Percentiles rank a stretch among this genome's conserved stretches.
phyloP scores from a whole-genome alignment of 2,329 filamentous ascomycete species.

The Hypoxylon sp. region DNA sequence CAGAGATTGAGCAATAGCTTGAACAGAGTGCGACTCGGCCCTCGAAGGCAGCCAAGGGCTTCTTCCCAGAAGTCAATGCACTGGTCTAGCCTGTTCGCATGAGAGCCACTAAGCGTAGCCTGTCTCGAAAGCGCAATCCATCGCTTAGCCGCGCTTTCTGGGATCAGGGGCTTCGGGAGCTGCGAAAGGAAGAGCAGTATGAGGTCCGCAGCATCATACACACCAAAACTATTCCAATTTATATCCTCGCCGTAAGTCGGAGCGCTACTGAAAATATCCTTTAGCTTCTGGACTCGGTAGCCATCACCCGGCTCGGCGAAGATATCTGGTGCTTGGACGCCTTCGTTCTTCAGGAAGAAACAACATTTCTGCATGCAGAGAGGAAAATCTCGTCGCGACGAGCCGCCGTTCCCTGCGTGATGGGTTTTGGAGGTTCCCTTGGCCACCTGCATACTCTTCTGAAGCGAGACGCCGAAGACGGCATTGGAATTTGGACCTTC shows the following conservation, averaged over 20 bases:
- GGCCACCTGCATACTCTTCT: slow-evolving; percentile 57
- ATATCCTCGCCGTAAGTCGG: slow-evolving; percentile 56
- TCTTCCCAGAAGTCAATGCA: slow-evolving; percentile 63
- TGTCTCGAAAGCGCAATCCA: slow-evolving; percentile 59
- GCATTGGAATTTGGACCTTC: slow-evolving; percentile 48
- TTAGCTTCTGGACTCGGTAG: slow-evolving; percentile 53
- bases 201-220: slow-evolving; percentile 58
- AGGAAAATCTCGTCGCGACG: slow-evolving; percentile 57
- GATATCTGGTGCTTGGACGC: slow-evolving; percentile 53
- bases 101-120: slow-evolving; percentile 53
- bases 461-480: slow-evolving; percentile 57
- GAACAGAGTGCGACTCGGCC: slow-evolving; percentile 54
- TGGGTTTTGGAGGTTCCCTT: slow-evolving; percentile 56
- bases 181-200: slow-evolving; percentile 56
- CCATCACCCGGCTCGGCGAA: slow-evolving; percentile 55
- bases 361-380: slow-evolving; percentile 58
- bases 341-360: slow-evolving; percentile 54
- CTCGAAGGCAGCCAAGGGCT: slow-evolving; percentile 56
- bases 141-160: slow-evolving; percentile 55
- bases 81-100: slow-evolving; percentile 54
- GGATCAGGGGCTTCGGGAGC: slow-evolving; percentile 56
- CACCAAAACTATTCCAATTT: slow-evolving; percentile 54
- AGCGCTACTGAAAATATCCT: slow-evolving; percentile 53
- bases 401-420: slow-evolving; percentile 53
- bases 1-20: slow-evolving; percentile 60